A percentile compares a stretch with the other conserved stretches of the same genome.
phyloP scores from a whole-genome alignment of 164 flowering plant species.

The grape (Vitis vinifera) region ASM3070453v1 NC_081807.1:5139501-5140000 shows the following conservation, averaged over 20 bases:
- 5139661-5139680: slow-evolving; percentile 63
- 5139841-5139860: too few species aligned
- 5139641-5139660: slow-evolving; percentile 66
- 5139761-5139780: slow-evolving; percentile 43
- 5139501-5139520: slow-evolving; percentile 51
- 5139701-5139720: slow-evolving; percentile 51
- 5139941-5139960: too few species aligned
- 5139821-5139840: neutral
- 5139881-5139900: neutral
- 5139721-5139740: slow-evolving; percentile 54
- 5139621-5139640: slow-evolving; percentile 46
- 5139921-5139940: too few species aligned
- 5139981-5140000: too few species aligned
- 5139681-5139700: slow-evolving; percentile 69
- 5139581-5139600: slow-evolving; percentile 71
- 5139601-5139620: slow-evolving; percentile 77
- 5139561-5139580: slow-evolving; percentile 16
- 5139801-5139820: neutral
- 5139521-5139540: neutral
- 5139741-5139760: slow-evolving; percentile 59
- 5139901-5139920: too few species aligned
- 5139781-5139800: neutral
- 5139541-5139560: neutral
- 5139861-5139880: neutral
- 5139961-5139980: too few species aligned